A percentile compares a stretch with the other conserved stretches of the same genome.
These are phyloP conservation scores for Adiantum capillusveneris DNA, from an alignment of 75 land plant species.

Conservation along the genomic window DNA sequence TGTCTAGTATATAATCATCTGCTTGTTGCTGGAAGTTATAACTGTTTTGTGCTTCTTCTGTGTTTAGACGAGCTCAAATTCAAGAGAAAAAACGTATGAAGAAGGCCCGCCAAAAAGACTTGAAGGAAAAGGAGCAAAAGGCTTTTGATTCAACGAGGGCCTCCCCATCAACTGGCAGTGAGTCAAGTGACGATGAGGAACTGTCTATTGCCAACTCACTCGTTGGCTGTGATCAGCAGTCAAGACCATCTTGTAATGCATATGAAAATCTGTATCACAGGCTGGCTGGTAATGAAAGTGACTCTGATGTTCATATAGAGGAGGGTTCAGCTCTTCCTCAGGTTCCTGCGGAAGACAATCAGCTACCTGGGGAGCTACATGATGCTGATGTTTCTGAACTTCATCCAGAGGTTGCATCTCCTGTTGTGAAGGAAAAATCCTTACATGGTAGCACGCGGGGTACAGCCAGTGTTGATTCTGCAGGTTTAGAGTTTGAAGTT, in stretches of 20 bases:
- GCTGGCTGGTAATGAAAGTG: background rate
- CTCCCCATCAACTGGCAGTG: background rate
- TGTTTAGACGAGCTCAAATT: conserved; percentile 37
- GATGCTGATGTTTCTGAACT: no score
- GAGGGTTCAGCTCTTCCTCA: no score
- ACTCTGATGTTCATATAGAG: no score
- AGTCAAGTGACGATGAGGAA: background rate
- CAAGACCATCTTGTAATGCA: conserved; percentile 1
- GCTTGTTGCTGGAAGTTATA: background rate
- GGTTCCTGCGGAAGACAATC: no score
- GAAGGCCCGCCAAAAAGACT: conserved; percentile 57
- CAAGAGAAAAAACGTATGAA: conserved; percentile 48
- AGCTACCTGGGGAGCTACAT: no score
- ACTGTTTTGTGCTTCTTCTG: background rate
- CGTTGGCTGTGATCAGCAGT: background rate
- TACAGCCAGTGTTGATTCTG: no score
- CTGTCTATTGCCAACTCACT: background rate
- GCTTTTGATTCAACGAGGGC: background rate
- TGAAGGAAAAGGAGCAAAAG: conserved; percentile 29
- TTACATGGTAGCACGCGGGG: no score
- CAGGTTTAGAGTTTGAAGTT: no score
- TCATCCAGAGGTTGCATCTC: no score
- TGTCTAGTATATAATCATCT: background rate
- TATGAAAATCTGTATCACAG: background rate
- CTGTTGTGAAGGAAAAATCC: no score